A percentile compares a stretch with the other conserved stretches of the same genome.
Conservation (phyloP, 306 rosid species). For the Acmispon strigosus region DNA sequence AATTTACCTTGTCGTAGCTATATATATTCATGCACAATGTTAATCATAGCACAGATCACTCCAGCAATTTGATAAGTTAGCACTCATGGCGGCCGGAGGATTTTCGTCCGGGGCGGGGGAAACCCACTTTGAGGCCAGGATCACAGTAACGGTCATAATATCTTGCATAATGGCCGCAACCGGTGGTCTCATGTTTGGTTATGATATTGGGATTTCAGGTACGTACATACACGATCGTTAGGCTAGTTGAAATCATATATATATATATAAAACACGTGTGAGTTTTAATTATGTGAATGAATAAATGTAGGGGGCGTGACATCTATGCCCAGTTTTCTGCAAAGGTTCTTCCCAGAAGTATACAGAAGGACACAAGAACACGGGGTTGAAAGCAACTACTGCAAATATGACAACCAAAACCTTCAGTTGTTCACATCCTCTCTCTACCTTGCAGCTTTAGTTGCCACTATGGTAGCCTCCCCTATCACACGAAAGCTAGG, state of each 20-base stretch:
- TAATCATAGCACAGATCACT: too few species aligned
- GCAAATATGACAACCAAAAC: constrained; percentile 66
- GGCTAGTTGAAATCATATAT: too few species aligned
- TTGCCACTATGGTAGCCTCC: constrained; percentile 60
- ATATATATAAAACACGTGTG: too few species aligned
- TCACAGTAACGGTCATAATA: constrained; percentile 34
- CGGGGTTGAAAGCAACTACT: constrained; percentile 39
- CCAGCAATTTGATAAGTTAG: too few species aligned
- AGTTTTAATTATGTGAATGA: too few species aligned
- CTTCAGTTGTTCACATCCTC: constrained; percentile 79
- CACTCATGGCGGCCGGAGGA: constrained; percentile 36
- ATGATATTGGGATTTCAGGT: constrained; percentile 59
- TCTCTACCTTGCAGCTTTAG: constrained; percentile 64
- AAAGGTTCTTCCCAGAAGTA: constrained; percentile 55
- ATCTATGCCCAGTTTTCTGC: constrained; percentile 49
- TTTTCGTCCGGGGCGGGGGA: constrained; percentile 1
- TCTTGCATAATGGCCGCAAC: constrained; percentile 54
- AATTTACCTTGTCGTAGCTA: too few species aligned
- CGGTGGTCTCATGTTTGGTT: constrained; percentile 70
- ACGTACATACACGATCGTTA: neutral
- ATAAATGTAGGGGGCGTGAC: constrained; percentile 66
- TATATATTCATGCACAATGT: too few species aligned
- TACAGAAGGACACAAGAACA: constrained; percentile 18
- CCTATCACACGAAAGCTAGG: constrained; percentile 44
- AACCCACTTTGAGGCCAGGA: constrained; percentile 36